A percentile compares a stretch with the other conserved stretches of the same genome.
These are phyloP conservation scores for Tylopilus plumbeoviolaceoides DNA, from an alignment of 768 basidiomycete species.

Conservation along the genomic window DNA sequence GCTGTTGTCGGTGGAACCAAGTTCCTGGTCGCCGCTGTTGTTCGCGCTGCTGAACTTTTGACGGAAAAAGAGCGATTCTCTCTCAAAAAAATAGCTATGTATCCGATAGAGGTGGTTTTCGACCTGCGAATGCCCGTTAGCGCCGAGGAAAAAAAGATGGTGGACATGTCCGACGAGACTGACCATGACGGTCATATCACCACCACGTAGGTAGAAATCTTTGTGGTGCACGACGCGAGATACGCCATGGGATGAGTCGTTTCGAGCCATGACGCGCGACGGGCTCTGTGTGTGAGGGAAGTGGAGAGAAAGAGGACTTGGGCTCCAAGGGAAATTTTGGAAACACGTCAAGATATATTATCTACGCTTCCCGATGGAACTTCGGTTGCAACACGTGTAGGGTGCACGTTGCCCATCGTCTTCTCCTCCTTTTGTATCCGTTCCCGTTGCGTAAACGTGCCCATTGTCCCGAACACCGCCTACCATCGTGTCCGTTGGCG, in stretches of 20 bases:
- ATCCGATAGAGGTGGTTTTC: constrained; percentile 54
- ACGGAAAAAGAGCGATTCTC: constrained; percentile 52
- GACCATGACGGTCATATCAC: constrained; percentile 57
- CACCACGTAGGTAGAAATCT: constrained; percentile 54
- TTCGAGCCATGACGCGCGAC: constrained; percentile 19
- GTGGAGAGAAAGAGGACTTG: constrained; percentile 23
- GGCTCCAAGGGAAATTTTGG: constrained; percentile 35
- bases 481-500: background rate
- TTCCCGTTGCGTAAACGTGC: constrained; percentile 29
- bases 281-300: constrained; percentile 23
- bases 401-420: constrained; percentile 26
- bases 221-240: constrained; percentile 34
- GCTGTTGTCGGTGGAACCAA: constrained; percentile 37
- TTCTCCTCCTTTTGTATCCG: constrained; percentile 18
- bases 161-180: constrained; percentile 16
- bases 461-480: constrained; percentile 11
- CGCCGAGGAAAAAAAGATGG: background rate
- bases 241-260: constrained; percentile 24
- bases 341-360: constrained; percentile 36
- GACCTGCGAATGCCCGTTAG: constrained; percentile 39
- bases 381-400: constrained; percentile 35
- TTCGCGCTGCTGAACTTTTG: constrained; percentile 31
- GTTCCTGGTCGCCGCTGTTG: constrained; percentile 25
- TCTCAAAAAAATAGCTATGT: constrained; percentile 59
- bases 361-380: constrained; percentile 18